phyloP scores from a whole-genome alignment of 495 filamentous ascomycete genomes.

The Penicillium daleae region DNA sequence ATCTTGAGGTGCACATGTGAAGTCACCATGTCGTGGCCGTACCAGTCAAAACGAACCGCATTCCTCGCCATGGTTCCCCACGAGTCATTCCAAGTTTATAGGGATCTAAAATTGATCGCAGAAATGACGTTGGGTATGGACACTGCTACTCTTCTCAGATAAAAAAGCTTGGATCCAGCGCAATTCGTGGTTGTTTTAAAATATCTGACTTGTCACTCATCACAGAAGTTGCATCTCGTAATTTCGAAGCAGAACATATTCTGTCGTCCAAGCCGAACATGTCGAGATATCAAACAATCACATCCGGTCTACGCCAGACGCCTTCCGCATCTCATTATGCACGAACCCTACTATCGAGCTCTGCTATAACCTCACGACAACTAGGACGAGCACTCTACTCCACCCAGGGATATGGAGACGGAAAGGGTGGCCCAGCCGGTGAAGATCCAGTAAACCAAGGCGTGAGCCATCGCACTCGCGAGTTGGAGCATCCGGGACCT shows the following conservation, averaged over 20 bases:
- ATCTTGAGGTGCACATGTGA: not conserved
- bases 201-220: not conserved
- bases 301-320: not conserved
- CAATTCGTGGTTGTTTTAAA: not conserved
- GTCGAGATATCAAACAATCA: not conserved
- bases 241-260: not conserved
- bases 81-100: not conserved
- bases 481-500: constrained; percentile 22
- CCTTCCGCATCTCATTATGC: not conserved
- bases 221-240: not conserved
- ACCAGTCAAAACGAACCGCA: not conserved
- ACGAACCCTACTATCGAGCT: not conserved
- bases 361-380: not conserved
- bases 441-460: constrained; percentile 11
- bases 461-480: constrained; percentile 15
- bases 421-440: constrained; percentile 4
- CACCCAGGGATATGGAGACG: constrained; percentile 15
- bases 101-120: not conserved
- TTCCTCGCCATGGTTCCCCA: not conserved
- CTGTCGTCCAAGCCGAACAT: not conserved
- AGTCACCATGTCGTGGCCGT: not conserved
- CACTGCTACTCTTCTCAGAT: not conserved
- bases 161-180: not conserved
- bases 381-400: constrained; percentile 8
- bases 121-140: not conserved